Conservation (phyloP, 129 eudicot genomes). For the Saposhnikovia divaricata region DNA sequence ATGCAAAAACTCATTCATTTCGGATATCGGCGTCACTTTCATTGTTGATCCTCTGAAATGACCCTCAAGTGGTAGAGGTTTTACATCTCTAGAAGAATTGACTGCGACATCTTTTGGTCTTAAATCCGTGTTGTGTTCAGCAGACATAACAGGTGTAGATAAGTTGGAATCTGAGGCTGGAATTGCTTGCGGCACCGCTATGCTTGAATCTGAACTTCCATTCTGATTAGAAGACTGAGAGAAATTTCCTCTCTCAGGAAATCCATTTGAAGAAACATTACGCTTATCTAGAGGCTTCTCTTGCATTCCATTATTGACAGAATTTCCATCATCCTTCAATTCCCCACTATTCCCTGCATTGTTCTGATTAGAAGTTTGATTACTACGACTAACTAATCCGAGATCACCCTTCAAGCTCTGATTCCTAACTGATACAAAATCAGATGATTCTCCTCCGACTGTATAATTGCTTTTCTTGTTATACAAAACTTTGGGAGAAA, state of each 20-base stretch:
- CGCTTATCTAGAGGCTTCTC: background rate
- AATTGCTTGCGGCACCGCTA: background rate
- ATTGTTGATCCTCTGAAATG: background rate
- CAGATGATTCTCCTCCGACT: background rate
- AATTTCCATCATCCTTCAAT: background rate
- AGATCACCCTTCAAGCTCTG: background rate
- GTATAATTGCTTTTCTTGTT: slow-evolving; percentile 9
- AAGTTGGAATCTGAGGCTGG: background rate
- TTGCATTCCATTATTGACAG: background rate
- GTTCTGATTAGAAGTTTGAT: background rate
- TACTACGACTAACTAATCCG: background rate
- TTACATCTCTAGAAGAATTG: background rate
- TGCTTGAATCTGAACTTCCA: background rate
- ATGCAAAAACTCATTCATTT: slow-evolving; percentile 48
- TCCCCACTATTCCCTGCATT: background rate
- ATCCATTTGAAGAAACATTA: background rate
- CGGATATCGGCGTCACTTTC: slow-evolving; percentile 35
- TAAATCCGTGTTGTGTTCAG: background rate
- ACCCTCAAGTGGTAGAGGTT: background rate
- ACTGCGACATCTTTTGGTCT: background rate
- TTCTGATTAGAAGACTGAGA: background rate
- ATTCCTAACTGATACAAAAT: background rate
- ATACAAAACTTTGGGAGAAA: slow-evolving; percentile 22
- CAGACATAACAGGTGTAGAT: background rate
- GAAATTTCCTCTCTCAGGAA: background rate